Evolutionary conservation across 2,329 filamentous ascomycete genomes (phyloP).

Genomic region (Tothia fuscella): DNA sequence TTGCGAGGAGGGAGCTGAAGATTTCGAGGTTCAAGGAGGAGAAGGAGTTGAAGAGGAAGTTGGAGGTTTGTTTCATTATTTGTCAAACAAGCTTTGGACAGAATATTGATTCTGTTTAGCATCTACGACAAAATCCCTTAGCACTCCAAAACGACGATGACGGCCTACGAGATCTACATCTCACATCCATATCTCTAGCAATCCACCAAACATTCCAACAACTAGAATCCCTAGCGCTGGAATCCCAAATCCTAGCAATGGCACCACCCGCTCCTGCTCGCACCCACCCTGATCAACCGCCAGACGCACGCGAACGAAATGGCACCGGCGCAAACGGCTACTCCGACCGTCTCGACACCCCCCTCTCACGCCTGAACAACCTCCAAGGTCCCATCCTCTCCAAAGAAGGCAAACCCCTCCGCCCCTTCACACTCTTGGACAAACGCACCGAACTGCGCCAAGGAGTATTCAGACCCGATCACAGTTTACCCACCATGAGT

Average conservation of each 20-base stretch:
- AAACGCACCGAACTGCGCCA: slow-evolving; percentile 62
- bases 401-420: slow-evolving; percentile 68
- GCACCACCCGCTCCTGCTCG: slow-evolving; percentile 48
- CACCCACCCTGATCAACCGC: slow-evolving; percentile 21
- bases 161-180: slow-evolving; percentile 63
- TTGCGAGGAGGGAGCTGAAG: slow-evolving; percentile 66
- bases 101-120: slow-evolving; percentile 30
- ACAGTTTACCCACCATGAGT: slow-evolving; percentile 92
- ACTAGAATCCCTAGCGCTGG: slow-evolving; percentile 76
- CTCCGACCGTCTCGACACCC: slow-evolving; percentile 62
- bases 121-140: slow-evolving; percentile 46
- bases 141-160: slow-evolving; percentile 68
- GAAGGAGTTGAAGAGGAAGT: slow-evolving; percentile 68
- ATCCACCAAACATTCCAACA: slow-evolving; percentile 73
- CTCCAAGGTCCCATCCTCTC: slow-evolving; percentile 59
- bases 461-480: slow-evolving; percentile 79
- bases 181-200: slow-evolving; percentile 61
- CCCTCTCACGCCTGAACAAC: slow-evolving; percentile 37
- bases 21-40: slow-evolving; percentile 77
- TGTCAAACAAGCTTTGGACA: slow-evolving; percentile 10
- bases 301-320: slow-evolving; percentile 17
- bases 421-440: slow-evolving; percentile 79
- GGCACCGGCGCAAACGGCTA: slow-evolving; percentile 41
- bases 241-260: slow-evolving; percentile 68
- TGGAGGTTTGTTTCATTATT: slow-evolving; percentile 45